These are phyloP conservation scores for Dactylellina cionopaga DNA, from an alignment of 2,329 filamentous ascomycete species.

Conservation along the genomic window DNA sequence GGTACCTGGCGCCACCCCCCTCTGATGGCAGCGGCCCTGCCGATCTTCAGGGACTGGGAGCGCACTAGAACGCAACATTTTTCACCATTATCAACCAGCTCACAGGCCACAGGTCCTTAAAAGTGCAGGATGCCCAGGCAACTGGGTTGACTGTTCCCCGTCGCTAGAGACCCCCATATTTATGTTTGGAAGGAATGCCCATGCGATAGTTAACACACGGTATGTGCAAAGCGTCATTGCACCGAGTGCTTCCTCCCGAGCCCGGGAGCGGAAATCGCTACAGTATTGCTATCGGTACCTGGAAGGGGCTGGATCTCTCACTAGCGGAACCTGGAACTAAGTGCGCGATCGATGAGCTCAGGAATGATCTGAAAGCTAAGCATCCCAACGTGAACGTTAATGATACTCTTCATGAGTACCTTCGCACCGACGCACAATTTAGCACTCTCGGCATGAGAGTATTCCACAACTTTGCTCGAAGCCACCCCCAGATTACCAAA, in stretches of 20 bases:
- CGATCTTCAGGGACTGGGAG: too few relatives aligned
- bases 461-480: neutral
- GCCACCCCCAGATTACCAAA: neutral
- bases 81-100: too few relatives aligned
- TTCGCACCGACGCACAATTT: neutral
- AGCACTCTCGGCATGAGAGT: neutral
- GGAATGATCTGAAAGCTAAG: neutral
- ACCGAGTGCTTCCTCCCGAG: neutral
- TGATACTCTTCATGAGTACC: neutral
- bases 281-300: neutral
- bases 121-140: too few relatives aligned
- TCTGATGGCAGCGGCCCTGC: too few relatives aligned
- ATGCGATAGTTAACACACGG: slow-evolving; percentile 1
- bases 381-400: neutral
- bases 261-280: neutral
- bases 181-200: neutral
- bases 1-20: too few relatives aligned
- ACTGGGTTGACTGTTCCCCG: too few relatives aligned
- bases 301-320: neutral
- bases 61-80: too few relatives aligned
- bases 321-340: neutral
- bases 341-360: neutral
- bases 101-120: too few relatives aligned
- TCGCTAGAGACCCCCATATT: too few relatives aligned
- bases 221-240: neutral